A percentile compares a stretch with the other conserved stretches of the same genome.
These are phyloP conservation scores for Clitocybe nebularis DNA, from an alignment of 1,284 basidiomycete genomes.

Conservation along the genomic window DNA sequence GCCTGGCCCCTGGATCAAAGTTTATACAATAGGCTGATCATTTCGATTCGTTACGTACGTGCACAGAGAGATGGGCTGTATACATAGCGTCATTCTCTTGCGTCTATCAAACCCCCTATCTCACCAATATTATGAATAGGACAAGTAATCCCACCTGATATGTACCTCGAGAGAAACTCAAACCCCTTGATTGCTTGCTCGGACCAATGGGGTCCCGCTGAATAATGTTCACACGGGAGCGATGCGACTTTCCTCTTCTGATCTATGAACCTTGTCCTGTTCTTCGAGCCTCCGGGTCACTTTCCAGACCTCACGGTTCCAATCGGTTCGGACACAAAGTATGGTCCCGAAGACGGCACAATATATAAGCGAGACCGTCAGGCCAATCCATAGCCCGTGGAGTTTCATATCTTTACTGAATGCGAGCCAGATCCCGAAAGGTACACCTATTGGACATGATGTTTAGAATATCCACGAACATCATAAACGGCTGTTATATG, in stretches of 20 bases:
- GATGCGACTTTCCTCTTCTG: conserved; percentile 5
- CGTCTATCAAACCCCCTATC: too few species aligned
- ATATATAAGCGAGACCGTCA: conserved; percentile 59
- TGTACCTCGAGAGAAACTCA: too few species aligned
- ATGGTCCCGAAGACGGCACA: conserved; percentile 44
- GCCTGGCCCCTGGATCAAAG: too few species aligned
- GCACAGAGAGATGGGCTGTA: too few species aligned
- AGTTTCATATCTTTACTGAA: conserved; percentile 50
- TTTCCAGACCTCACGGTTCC: conserved; percentile 60
- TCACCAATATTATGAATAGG: too few species aligned
- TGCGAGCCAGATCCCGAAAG: conserved; percentile 61
- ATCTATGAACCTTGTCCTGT: conserved; percentile 3
- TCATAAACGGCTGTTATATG: conserved; percentile 57
- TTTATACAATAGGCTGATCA: too few species aligned
- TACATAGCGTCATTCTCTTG: too few species aligned
- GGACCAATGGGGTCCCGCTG: too few species aligned
- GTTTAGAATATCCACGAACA: conserved; percentile 52
- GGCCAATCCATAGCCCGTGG: conserved; percentile 64
- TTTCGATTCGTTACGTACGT: too few species aligned
- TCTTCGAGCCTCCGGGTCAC: conserved; percentile 44
- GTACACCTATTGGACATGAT: conserved; percentile 40
- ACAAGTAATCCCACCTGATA: too few species aligned
- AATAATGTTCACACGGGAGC: too few species aligned
- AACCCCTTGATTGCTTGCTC: too few species aligned
- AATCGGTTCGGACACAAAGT: conserved; percentile 55